These are phyloP conservation scores for Pichia cephalocereana DNA, from an alignment of 805 yeast species.

Conservation along the genomic window DNA sequence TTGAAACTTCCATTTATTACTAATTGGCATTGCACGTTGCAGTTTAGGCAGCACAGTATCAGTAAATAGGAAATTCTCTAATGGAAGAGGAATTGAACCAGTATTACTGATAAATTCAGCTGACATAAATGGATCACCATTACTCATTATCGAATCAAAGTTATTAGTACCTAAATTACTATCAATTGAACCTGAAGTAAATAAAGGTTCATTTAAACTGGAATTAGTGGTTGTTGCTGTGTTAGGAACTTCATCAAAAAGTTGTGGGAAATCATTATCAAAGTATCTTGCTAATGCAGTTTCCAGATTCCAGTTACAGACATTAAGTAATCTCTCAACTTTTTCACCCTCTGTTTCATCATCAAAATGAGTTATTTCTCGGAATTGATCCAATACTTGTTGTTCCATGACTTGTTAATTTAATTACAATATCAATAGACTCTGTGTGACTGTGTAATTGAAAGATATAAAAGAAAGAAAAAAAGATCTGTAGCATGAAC, in stretches of 20 bases:
- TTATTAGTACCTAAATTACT: too few species aligned
- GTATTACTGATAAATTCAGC: not conserved
- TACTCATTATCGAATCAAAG: too few species aligned
- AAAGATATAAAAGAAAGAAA: not conserved
- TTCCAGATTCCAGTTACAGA: slow-evolving; percentile 54
- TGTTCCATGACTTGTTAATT: slow-evolving; percentile 27
- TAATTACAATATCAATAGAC: too few species aligned
- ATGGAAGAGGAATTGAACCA: not conserved
- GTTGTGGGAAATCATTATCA: slow-evolving; percentile 40
- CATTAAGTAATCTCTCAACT: slow-evolving; percentile 37
- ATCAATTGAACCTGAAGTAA: too few species aligned
- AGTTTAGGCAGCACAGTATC: slow-evolving; percentile 21
- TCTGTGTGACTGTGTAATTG: too few species aligned
- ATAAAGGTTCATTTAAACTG: too few species aligned
- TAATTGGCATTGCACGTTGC: slow-evolving; percentile 28
- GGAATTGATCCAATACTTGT: slow-evolving; percentile 37
- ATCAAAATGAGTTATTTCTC: slow-evolving; percentile 37
- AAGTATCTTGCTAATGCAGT: slow-evolving; percentile 52
- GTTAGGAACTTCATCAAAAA: slow-evolving; percentile 11
- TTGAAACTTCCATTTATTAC: slow-evolving; percentile 29
- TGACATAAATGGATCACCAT: too few species aligned
- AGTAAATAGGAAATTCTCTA: too few species aligned
- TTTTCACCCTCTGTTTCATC: slow-evolving; percentile 38
- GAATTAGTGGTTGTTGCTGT: too few species aligned
- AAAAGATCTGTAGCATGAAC: too few species aligned